Evolutionary conservation across 2,329 filamentous ascomycete genomes (phyloP).

Genomic region (Onygena corvina): DNA sequence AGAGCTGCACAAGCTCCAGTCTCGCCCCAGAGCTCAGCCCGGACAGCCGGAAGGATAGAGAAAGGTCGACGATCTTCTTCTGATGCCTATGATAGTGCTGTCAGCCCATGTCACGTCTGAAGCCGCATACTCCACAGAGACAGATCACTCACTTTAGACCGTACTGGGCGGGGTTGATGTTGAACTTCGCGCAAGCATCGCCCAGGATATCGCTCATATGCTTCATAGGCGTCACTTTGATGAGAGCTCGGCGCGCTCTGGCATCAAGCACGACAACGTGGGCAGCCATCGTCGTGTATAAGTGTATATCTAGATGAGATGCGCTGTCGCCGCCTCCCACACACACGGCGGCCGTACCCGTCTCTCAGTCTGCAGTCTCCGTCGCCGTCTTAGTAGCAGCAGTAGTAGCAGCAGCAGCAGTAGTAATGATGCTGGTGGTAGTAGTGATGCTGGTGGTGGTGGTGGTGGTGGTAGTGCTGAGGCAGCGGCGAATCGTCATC

Average conservation of each 20-base stretch:
- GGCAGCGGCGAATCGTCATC: slow-evolving; percentile 25
- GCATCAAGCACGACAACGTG: slow-evolving; percentile 81
- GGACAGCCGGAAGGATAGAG: slow-evolving; percentile 68
- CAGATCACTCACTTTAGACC: slow-evolving; percentile 56
- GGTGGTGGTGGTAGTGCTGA: neutral
- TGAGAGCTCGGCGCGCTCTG: slow-evolving; percentile 59
- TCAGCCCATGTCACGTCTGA: neutral
- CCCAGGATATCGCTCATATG: slow-evolving; percentile 74
- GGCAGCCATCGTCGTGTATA: slow-evolving; percentile 60
- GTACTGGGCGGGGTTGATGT: slow-evolving; percentile 59
- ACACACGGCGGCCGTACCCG: too few species aligned
- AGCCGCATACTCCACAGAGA: neutral
- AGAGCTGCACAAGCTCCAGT: slow-evolving; percentile 78
- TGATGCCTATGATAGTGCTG: slow-evolving; percentile 48
- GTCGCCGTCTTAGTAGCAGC: too few species aligned
- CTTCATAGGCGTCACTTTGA: slow-evolving; percentile 74
- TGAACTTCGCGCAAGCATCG: slow-evolving; percentile 76
- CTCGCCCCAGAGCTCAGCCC: slow-evolving; percentile 77
- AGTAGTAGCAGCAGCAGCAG: too few species aligned
- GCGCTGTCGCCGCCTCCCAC: too few species aligned
- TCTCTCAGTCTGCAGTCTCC: too few species aligned
- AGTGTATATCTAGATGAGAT: too few species aligned
- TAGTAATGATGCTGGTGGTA: too few species aligned
- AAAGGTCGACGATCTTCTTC: slow-evolving; percentile 75
- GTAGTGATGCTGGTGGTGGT: neutral